Base-by-base conservation (phyloP, 441 rosid species). In the Pelargonium cotyledonis region DNA sequence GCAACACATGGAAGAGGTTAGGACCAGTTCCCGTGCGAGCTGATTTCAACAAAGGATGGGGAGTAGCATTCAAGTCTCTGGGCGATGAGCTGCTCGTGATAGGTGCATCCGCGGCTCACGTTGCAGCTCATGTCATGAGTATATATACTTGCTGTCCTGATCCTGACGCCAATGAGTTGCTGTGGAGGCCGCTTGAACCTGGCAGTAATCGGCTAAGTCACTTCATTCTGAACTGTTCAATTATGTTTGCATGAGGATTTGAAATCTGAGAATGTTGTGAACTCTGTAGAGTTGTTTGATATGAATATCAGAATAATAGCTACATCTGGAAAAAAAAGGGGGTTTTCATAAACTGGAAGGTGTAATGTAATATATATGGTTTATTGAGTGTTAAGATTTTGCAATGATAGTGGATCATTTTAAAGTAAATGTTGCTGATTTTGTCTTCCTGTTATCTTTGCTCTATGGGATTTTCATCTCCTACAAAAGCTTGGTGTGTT, bases 61-160 rank as follows among this genome's bases (percentile, higher is more conserved):
- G 96, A 0, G 89, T 93, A 14, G 98, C 98, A 3, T 92, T 92
- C 82, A 92, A 88, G 85, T 89, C 96, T 0, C 80, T 92, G 23
- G 98, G 96, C 14, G 78, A 86, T 8, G 86, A 89, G 76, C 80
- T 92, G 72, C 89, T 92, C 7, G 92, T 90, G 68, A 90, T 93
- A 5, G 97, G 97, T 35, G 86, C 80, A 46, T 80, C 85, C 3
- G 65, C 73, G 2, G 79, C 77, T 44, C 74, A 85, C 1, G 67
- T 75, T 5, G 63, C 73, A 1, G 79, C 77, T 44, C 73, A 85
- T 2, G 67, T 75, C 15, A 85, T 90, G 96, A 82, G 86, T 0
- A 89, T 91, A 38, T 86, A 85, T 83, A 93, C 91, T 1, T 86
- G 92, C 79, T 69, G 76, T 44, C 98, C 96, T 0, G 68, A 77